A percentile compares a stretch with the other conserved stretches of the same genome.
These are phyloP conservation scores for Diaporthe longicolla DNA, from an alignment of 2,329 filamentous ascomycete genomes.

Conservation along the genomic window DNA sequence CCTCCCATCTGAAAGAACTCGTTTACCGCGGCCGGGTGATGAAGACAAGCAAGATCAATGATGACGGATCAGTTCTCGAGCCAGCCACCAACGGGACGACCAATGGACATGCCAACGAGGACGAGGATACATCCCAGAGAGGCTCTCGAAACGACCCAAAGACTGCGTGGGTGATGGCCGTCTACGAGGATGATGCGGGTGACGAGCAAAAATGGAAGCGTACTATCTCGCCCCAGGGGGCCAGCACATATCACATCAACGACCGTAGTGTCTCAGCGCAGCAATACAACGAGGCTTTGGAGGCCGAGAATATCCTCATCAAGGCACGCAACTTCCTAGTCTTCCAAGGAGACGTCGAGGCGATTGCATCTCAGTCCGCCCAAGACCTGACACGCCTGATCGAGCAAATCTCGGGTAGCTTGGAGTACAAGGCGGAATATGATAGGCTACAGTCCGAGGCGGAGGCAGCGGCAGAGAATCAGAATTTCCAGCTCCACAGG, in stretches of 20 bases:
- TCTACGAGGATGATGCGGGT: conserved; percentile 97
- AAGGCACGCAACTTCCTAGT: conserved; percentile 98
- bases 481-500: conserved; percentile 88
- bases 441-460: conserved; percentile 89
- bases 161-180: conserved; percentile 98
- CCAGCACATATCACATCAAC: conserved; percentile 98
- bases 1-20: conserved; percentile 91
- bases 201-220: conserved; percentile 98
- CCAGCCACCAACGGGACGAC: conserved; percentile 71
- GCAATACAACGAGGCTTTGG: conserved; percentile 93
- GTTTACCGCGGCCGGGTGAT: conserved; percentile 96
- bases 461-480: conserved; percentile 89
- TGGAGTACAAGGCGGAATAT: conserved; percentile 95
- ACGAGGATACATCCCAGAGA: conserved; percentile 72
- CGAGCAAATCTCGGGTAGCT: conserved; percentile 96
- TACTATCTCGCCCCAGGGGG: conserved; percentile 87
- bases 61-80: conserved; percentile 81
- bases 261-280: conserved; percentile 89
- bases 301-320: conserved; percentile 96
- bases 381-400: conserved; percentile 94
- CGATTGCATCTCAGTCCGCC: conserved; percentile 94
- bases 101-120: conserved; percentile 73
- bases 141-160: conserved; percentile 87
- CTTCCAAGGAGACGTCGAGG: conserved; percentile 98
- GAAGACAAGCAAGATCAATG: conserved; percentile 92